Percentiles rank a stretch among this genome's conserved stretches.
Conservation (phyloP, 2,329 filamentous ascomycete species). For the Ophiocordyceps australis region DNA sequence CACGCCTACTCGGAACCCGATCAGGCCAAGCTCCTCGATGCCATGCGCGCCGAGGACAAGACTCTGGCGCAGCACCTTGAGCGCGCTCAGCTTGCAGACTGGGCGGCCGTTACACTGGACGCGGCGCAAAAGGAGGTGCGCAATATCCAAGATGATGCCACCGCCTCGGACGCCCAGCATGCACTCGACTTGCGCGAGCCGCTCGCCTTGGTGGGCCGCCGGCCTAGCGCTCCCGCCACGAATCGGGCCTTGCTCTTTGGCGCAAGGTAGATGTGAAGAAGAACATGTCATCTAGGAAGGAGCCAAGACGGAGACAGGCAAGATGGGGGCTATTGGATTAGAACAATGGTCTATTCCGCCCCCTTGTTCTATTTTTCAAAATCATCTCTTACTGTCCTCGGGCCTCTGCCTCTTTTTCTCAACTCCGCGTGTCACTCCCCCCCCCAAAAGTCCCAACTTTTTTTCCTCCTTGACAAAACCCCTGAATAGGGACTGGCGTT, state of each 20-base stretch:
- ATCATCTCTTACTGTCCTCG: too few species aligned
- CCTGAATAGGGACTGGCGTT: too few species aligned
- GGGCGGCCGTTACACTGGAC: conserved; percentile 28
- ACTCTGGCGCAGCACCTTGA: conserved; percentile 45
- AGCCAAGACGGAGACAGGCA: too few species aligned
- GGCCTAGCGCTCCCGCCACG: background rate
- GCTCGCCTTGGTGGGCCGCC: background rate
- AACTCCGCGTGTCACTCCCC: too few species aligned
- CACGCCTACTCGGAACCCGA: conserved; percentile 41
- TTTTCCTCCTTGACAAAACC: too few species aligned
- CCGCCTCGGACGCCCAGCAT: conserved; percentile 4
- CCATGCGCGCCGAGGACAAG: conserved; percentile 56
- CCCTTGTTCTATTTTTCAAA: too few species aligned
- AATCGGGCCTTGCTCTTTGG: background rate
- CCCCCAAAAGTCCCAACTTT: too few species aligned
- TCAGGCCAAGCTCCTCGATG: conserved; percentile 47
- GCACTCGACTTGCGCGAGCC: conserved; percentile 1
- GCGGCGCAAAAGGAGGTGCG: conserved; percentile 16
- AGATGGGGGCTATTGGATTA: too few species aligned
- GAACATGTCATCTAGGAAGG: too few species aligned
- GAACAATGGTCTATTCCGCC: too few species aligned
- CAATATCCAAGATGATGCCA: conserved; percentile 12
- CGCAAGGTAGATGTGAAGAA: background rate
- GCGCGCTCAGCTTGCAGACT: conserved; percentile 50
- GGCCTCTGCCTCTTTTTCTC: too few species aligned